Base-by-base conservation (phyloP, 805 yeast genomes). In the Crinitomyces ghanaensis region DNA sequence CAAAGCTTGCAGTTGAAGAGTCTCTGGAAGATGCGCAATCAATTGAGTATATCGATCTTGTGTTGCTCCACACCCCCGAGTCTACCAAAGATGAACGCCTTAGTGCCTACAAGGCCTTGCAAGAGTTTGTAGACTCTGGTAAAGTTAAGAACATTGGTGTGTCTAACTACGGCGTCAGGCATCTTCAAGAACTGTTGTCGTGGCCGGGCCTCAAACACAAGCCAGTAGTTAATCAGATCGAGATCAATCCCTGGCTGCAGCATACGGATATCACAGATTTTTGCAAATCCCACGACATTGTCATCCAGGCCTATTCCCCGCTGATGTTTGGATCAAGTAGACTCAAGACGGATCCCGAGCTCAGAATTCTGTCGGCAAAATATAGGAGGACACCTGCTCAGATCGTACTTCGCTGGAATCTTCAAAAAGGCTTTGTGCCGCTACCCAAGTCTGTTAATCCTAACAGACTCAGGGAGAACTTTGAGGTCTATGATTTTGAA, bases 241-340 rank as follows among this genome's bases (percentile, higher is more conserved):
- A 82, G 54, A 66, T 82, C 30, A 80, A 82, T 40, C 93, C 91
- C n/a, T 82, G 93, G 86, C 62, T 77, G 48, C 81, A 77, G 59
- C 51, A 78, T 46, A 57, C 64, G 33, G 74, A 75, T 32, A 59
- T 77, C 40, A 67, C 73, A 17, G 65, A 72, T 37, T 74, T 56
- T 51, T 69, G 74, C 44, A 57, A 60, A 16, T 49, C 62, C n/a
- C 55, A 72, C 37, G 72, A 62, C 29, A 63, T 80, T 19, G 50
- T 63, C 5, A 66, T 73, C 4, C 79, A 78, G 51, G 83, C 86
- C 0, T 80, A 66, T 53, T 70, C 83, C 5, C 88, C 91, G n/a
- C 65, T 80, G 76, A 65, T 74, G 36, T 47, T 74, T 45, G 85
- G 14, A 50, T n/a, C n/a, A n/a, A 70, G 73, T 45, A 52, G 75